Percentiles rank a stretch among this genome's conserved stretches.
Conservation (phyloP, 805 yeast genomes). For the Maudiozyma barnettii region DNA sequence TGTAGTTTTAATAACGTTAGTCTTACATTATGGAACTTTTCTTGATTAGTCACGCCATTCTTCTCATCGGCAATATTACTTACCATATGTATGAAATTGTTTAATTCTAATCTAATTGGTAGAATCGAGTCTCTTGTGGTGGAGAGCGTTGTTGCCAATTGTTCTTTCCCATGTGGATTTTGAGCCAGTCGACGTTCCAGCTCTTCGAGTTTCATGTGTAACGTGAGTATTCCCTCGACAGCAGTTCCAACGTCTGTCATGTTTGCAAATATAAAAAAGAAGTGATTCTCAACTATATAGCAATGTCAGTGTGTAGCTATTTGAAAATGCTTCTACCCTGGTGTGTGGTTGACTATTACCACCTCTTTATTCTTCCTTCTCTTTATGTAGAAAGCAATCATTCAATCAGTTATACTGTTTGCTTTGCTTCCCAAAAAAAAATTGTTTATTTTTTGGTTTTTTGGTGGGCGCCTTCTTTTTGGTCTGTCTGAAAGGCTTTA, state of each 20-base stretch:
- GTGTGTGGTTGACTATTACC: no score
- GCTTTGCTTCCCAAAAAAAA: no score
- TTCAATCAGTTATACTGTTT: no score
- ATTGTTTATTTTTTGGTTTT: no score
- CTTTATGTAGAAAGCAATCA: no score
- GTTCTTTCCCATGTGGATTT: constrained; percentile 7
- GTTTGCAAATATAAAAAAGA: background rate
- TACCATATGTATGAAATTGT: constrained; percentile 20
- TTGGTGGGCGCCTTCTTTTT: no score
- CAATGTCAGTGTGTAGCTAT: no score
- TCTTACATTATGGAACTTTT: constrained; percentile 15
- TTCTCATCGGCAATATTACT: constrained; percentile 12
- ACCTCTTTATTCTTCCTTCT: no score
- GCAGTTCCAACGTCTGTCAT: background rate
- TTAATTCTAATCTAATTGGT: constrained; percentile 16
- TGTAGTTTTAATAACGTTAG: constrained; percentile 15
- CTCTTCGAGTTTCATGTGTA: constrained; percentile 12
- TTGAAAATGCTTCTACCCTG: no score
- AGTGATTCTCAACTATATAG: no score
- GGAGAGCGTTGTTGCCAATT: constrained; percentile 5
- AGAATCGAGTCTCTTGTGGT: constrained; percentile 6
- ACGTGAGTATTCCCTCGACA: constrained; percentile 2
- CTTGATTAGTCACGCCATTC: constrained; percentile 8
- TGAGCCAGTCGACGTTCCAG: constrained; percentile 12
- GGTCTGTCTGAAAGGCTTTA: no score